A percentile compares a stretch with the other conserved stretches of the same genome.
Evolutionary conservation across 805 yeast genomes (phyloP).

Genomic region (Yarrowia deformans): DNA sequence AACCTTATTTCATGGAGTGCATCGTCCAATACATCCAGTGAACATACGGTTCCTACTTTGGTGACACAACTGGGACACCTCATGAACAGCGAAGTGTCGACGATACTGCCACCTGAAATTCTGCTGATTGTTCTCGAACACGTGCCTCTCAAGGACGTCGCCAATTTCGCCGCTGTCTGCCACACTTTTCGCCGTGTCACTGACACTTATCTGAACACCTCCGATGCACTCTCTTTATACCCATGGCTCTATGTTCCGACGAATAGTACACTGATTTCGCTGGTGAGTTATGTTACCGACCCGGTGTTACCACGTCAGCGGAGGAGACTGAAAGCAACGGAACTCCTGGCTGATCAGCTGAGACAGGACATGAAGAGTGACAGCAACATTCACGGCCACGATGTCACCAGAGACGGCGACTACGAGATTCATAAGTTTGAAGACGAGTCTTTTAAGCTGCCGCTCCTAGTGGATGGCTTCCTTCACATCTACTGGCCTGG

Average conservation of each 20-base stretch:
- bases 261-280: slow-evolving; percentile 11
- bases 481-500: slow-evolving; percentile 29
- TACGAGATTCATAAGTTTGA: not conserved
- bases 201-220: not conserved
- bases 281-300: slow-evolving; percentile 8
- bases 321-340: not conserved
- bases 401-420: not conserved
- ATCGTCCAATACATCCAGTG: not conserved
- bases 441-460: not conserved
- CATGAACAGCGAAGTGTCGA: slow-evolving; percentile 3
- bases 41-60: slow-evolving; percentile 8
- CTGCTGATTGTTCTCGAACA: slow-evolving; percentile 5
- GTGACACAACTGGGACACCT: slow-evolving; percentile 1
- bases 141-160: not conserved
- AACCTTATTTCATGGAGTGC: slow-evolving; percentile 2
- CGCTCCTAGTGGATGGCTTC: slow-evolving; percentile 1
- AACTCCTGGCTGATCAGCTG: not conserved
- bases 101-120: slow-evolving; percentile 8
- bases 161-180: slow-evolving; percentile 9
- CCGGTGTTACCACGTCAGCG: not conserved
- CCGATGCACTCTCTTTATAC: not conserved
- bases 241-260: slow-evolving; percentile 14
- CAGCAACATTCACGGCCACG: slow-evolving; percentile 8
- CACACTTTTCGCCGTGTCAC: not conserved
- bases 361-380: slow-evolving; percentile 8